A percentile compares a stretch with the other conserved stretches of the same genome.
These are phyloP conservation scores for Dioscorea cayenensis DNA, from an alignment of 116 monocot species.

Conservation along the genomic window DNA sequence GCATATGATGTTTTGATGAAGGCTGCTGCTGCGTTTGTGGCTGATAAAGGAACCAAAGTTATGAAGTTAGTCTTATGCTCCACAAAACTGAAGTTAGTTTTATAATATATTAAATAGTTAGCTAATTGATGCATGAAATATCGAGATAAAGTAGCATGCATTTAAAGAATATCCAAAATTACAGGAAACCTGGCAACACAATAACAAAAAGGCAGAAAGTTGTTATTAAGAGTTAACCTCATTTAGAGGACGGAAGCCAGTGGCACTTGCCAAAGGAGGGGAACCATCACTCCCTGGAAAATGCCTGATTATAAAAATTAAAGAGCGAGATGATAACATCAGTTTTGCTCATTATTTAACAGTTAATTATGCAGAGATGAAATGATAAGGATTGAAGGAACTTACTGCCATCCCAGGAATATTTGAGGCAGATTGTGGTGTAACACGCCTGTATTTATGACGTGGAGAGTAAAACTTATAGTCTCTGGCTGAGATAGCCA, in stretches of 20 bases:
- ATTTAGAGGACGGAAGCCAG: conserved; percentile 51
- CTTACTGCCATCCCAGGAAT: conserved; percentile 57
- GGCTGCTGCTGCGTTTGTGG: conserved; percentile 50
- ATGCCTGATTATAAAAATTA: conserved; percentile 25
- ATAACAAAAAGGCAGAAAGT: background rate
- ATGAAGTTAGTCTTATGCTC: background rate
- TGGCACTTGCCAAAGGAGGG: conserved; percentile 36
- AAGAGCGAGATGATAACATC: background rate
- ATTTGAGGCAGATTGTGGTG: conserved; percentile 47
- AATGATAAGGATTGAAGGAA: background rate
- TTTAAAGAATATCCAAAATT: too few species aligned
- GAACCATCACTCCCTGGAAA: conserved; percentile 57
- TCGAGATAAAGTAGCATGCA: too few species aligned
- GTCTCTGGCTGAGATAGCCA: conserved; percentile 66
- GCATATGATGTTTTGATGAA: conserved; percentile 54
- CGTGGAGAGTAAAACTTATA: conserved; percentile 96
- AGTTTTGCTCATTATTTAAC: background rate
- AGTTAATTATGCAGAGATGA: background rate
- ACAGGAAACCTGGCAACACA: background rate
- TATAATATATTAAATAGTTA: too few species aligned
- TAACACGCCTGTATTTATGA: conserved; percentile 74
- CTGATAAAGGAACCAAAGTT: conserved; percentile 15
- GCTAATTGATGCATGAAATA: too few species aligned
- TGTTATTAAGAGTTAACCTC: conserved; percentile 30
- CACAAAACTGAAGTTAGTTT: background rate